Base-by-base conservation (phyloP, 2,329 filamentous ascomycete genomes). In the Talaromyces verruculosus region DNA sequence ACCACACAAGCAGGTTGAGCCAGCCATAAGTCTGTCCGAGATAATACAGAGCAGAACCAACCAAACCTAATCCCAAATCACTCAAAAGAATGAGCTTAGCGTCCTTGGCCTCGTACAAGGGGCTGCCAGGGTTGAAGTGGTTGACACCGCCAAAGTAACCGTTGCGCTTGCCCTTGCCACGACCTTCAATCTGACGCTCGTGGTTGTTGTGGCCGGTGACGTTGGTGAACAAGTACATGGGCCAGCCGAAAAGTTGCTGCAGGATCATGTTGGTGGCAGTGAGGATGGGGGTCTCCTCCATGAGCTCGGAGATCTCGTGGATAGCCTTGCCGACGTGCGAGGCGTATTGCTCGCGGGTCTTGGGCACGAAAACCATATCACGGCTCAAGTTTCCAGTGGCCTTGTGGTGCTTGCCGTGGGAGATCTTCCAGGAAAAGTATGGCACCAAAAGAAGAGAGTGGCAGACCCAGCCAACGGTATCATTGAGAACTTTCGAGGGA, bases 341-440 rank as follows among this genome's bases (percentile, higher is more conserved):
- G 70, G 93, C 92, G 75, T 91, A 93, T 77, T 91, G 82, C 71
- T 95, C 88, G 67, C 93, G 89, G 65, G 93, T 97, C 81, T 92
- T 92, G 67, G 95, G 95, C n/a, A 98, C 85, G 78, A 97, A 98
- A 69, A 98, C 95, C 95, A 99, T 99, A 82, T 99, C 95, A 72
- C 94, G 92, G 82, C 96, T 93, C 82, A 99, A 89, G 85, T 99
- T 88, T 73, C 93, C 95, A 45, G 95, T 99, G 70, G 93, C 93
- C 87, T 98, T 98, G 91, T 99, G 95, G 85, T 99, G 95, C 88
- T 97, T 97, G 84, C 92, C 91, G 84, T 99, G 95, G 71, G 93
- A 97, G 81, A 98, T 93, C 84, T 99, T 96, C 95, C 95, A 99
- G 77, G 92, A 96, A 84, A 97, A 99, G 84, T 98, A 99, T 25